These are phyloP conservation scores for Huntiella moniliformis DNA, from an alignment of 2,329 filamentous ascomycete genomes.

Conservation along the genomic window DNA sequence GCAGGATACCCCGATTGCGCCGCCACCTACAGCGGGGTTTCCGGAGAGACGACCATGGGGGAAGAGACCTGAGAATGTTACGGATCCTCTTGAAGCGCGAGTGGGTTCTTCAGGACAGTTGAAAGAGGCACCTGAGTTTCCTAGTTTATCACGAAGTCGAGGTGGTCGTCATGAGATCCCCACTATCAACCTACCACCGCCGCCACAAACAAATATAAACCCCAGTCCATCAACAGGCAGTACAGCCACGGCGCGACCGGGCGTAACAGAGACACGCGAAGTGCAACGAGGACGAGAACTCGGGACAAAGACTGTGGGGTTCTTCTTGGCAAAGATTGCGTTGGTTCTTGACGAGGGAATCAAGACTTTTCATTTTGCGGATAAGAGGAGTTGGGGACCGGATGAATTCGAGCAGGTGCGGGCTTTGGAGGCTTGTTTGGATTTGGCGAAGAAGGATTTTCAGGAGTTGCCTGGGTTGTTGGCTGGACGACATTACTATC, in stretches of 20 bases:
- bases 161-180: background rate
- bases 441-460: conserved; percentile 42
- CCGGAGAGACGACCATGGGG: conserved; percentile 7
- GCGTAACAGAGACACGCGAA: conserved; percentile 7
- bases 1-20: conserved; percentile 1
- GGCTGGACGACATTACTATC: conserved; percentile 37
- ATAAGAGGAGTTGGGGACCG: conserved; percentile 38
- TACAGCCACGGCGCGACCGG: too few relatives aligned
- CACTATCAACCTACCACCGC: background rate
- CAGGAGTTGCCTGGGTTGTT: conserved; percentile 36
- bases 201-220: too few relatives aligned
- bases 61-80: conserved; percentile 8
- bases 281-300: conserved; percentile 15
- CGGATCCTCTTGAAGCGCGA: conserved; percentile 4
- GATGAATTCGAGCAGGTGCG: conserved; percentile 42
- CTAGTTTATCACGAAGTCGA: background rate
- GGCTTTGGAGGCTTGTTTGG: conserved; percentile 34
- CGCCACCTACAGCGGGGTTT: conserved; percentile 4
- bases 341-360: conserved; percentile 32
- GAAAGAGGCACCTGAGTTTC: background rate
- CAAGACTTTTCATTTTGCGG: conserved; percentile 35
- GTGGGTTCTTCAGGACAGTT: too few relatives aligned
- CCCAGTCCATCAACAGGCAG: too few relatives aligned
- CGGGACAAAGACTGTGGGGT: conserved; percentile 35
- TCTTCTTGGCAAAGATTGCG: conserved; percentile 38